These are phyloP conservation scores for Dioscorea dumetorum DNA, from an alignment of 106 monocot genomes.

Conservation along the genomic window DNA sequence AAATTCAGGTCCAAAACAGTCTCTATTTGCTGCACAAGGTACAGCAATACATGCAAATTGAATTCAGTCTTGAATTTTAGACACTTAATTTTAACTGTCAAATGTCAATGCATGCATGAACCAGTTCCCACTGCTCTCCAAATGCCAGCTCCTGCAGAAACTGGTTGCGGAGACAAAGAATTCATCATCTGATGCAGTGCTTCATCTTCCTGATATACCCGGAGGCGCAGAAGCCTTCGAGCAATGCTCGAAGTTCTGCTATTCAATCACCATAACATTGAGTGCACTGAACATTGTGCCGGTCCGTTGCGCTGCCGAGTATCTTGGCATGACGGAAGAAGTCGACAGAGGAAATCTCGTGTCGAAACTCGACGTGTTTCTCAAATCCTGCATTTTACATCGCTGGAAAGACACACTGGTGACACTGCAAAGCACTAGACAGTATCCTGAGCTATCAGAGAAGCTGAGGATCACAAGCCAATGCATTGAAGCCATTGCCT, in stretches of 20 bases:
- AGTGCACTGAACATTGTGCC: conserved; percentile 62
- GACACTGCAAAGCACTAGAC: conserved; percentile 40
- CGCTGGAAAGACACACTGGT: conserved; percentile 78
- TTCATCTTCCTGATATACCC: conserved; percentile 59
- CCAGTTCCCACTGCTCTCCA: conserved; percentile 88
- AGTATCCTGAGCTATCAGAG: conserved; percentile 34
- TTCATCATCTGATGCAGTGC: conserved; percentile 3
- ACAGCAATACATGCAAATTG: not conserved
- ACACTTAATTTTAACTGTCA: too few relatives aligned
- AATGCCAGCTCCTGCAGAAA: conserved; percentile 45
- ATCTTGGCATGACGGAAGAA: conserved; percentile 66
- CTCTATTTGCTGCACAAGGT: conserved; percentile 83
- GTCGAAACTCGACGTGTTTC: conserved; percentile 69
- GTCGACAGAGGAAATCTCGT: conserved; percentile 55
- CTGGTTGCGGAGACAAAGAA: conserved; percentile 30
- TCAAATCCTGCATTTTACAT: conserved; percentile 70
- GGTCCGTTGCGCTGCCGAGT: conserved; percentile 57
- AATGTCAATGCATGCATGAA: too few relatives aligned
- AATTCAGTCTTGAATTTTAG: too few relatives aligned
- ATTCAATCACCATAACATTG: conserved; percentile 66
- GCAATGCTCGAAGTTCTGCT: conserved; percentile 86
- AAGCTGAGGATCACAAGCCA: conserved; percentile 51
- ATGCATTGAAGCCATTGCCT: conserved; percentile 53
- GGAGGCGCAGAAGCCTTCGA: conserved; percentile 78
- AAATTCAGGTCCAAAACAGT: conserved; percentile 48